These are phyloP conservation scores for Solanum hybrid DNA, from an alignment of 305 asterid genomes.

Conservation along the genomic window DNA sequence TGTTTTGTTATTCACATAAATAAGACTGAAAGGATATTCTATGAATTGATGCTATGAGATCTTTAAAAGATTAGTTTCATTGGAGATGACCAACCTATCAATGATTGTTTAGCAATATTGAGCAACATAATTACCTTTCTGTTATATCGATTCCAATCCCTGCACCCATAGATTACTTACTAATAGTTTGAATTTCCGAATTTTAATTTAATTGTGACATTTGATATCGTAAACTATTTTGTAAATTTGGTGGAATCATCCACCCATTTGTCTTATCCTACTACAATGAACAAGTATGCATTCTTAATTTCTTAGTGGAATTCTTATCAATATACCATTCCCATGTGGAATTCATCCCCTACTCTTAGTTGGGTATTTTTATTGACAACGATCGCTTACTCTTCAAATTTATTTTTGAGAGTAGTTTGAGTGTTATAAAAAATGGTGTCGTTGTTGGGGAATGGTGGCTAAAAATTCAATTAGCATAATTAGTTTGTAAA, in stretches of 20 bases:
- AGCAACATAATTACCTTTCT: not conserved
- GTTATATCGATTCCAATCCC: not conserved
- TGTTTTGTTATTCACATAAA: not conserved
- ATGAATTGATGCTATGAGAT: not conserved
- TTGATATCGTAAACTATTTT: not conserved
- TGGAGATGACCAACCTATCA: not conserved
- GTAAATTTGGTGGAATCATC: not conserved
- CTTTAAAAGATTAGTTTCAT: not conserved
- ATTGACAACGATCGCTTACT: not conserved
- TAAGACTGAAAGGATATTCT: not conserved
- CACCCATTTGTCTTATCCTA: not conserved
- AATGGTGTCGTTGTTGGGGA: not conserved
- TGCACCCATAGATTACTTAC: not conserved
- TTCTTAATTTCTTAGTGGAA: not conserved
- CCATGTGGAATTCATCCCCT: not conserved
- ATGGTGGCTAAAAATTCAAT: not conserved
- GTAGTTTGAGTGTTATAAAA: not conserved
- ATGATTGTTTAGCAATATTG: not conserved
- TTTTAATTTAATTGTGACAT: not conserved
- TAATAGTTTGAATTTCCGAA: not conserved
- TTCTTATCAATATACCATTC: not conserved
- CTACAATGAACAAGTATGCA: not conserved
- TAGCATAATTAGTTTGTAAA: not conserved
- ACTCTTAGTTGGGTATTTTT: not conserved
- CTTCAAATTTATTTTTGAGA: not conserved